Evolutionary conservation across 1,284 basidiomycete genomes (phyloP).

Genomic region (Marasmius oreades): DNA sequence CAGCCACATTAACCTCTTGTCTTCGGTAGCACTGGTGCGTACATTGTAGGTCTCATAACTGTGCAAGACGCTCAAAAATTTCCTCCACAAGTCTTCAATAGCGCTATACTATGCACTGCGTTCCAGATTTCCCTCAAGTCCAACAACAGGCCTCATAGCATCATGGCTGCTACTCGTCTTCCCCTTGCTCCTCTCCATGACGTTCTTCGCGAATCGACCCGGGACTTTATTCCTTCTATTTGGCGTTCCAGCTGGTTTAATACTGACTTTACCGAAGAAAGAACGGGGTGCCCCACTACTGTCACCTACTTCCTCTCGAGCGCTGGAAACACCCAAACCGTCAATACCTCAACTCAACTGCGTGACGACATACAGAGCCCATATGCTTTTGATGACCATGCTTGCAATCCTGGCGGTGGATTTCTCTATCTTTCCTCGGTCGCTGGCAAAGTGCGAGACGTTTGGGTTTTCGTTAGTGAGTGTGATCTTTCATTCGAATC

Average conservation of each 20-base stretch:
- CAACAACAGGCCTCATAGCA: slow-evolving; percentile 37
- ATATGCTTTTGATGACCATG: slow-evolving; percentile 94
- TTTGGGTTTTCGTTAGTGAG: slow-evolving; percentile 89
- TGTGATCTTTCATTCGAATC: slow-evolving; percentile 13
- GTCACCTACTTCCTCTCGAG: slow-evolving; percentile 9
- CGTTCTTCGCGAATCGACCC: slow-evolving; percentile 64
- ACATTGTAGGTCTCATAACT: slow-evolving; percentile 4
- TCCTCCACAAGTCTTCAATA: slow-evolving; percentile 57
- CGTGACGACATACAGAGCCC: slow-evolving; percentile 86
- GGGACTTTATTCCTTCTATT: slow-evolving; percentile 49
- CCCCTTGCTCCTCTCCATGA: slow-evolving; percentile 80
- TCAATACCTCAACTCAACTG: slow-evolving; percentile 52
- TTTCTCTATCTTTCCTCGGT: slow-evolving; percentile 88
- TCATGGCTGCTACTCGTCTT: slow-evolving; percentile 70
- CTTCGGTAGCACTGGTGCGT: slow-evolving; percentile 70
- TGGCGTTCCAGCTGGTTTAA: slow-evolving; percentile 35
- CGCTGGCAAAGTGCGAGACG: slow-evolving; percentile 90
- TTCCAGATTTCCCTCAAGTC: slow-evolving; percentile 40
- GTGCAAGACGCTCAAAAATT: slow-evolving; percentile 14
- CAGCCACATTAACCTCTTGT: slow-evolving; percentile 72
- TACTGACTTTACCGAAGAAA: slow-evolving; percentile 39
- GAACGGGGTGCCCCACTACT: slow-evolving; percentile 36
- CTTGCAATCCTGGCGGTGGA: slow-evolving; percentile 95
- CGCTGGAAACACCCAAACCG: slow-evolving; percentile 20
- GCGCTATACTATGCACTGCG: slow-evolving; percentile 59